Evolutionary conservation across 1,284 basidiomycete genomes (phyloP).

Genomic region (Papiliotrema laurentii): DNA sequence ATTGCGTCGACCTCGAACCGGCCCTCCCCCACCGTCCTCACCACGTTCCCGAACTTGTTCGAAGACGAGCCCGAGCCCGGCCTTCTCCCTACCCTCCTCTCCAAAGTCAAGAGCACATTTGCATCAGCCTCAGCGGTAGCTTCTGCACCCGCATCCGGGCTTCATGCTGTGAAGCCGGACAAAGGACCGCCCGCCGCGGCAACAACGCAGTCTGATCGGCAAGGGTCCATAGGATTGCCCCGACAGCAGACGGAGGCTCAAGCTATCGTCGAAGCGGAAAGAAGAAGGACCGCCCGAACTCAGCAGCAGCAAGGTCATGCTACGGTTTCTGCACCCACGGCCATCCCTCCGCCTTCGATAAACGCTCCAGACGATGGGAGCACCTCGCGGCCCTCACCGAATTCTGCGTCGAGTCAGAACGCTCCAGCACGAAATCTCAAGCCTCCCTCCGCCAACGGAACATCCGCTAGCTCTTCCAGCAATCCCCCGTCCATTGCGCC

Average conservation of each 20-base stretch:
- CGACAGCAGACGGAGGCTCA: constrained; percentile 37
- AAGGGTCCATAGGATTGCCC: not conserved
- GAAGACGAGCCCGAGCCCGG: constrained; percentile 46
- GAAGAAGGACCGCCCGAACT: constrained; percentile 11
- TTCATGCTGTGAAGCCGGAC: too few relatives aligned
- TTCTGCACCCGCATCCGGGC: too few relatives aligned
- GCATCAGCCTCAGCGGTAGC: constrained; percentile 11
- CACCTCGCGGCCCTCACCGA: constrained; percentile 7
- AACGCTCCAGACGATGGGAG: not conserved
- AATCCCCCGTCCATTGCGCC: constrained; percentile 9
- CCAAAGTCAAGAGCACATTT: constrained; percentile 47
- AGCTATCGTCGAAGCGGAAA: constrained; percentile 36
- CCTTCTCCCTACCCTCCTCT: constrained; percentile 42
- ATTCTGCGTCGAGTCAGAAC: not conserved
- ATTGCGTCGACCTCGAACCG: constrained; percentile 1
- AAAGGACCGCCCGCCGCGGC: not conserved
- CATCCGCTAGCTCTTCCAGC: constrained; percentile 12
- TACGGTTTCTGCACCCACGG: not conserved
- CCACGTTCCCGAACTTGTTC: constrained; percentile 46
- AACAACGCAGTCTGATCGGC: not conserved
- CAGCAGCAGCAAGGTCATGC: too few relatives aligned
- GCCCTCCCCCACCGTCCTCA: constrained; percentile 26
- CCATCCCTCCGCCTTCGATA: not conserved
- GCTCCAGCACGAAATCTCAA: too few relatives aligned
- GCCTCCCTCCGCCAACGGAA: constrained; percentile 13